These are phyloP conservation scores for Intubia oerlemansii DNA, from an alignment of 2,329 filamentous ascomycete species.

Conservation along the genomic window DNA sequence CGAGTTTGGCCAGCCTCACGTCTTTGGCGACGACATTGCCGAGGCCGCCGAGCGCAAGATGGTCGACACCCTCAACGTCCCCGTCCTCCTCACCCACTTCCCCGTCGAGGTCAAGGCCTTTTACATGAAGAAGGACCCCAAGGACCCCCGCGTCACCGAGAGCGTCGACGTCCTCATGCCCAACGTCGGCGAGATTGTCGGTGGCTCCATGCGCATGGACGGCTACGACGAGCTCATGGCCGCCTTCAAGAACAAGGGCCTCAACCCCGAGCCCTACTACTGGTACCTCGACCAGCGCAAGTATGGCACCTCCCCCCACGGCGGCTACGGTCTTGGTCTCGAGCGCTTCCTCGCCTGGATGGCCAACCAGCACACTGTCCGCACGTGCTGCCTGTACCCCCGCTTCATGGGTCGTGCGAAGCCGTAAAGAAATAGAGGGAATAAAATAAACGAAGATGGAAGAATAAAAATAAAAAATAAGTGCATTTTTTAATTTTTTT, in stretches of 20 bases:
- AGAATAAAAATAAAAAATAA: neutral
- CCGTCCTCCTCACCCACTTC: slow-evolving; percentile 72
- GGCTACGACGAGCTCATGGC: slow-evolving; percentile 74
- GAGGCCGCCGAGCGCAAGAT: slow-evolving; percentile 85
- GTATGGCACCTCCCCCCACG: slow-evolving; percentile 37
- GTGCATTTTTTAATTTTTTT: slow-evolving; percentile 2
- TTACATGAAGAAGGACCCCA: slow-evolving; percentile 84
- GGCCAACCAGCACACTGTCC: slow-evolving; percentile 40
- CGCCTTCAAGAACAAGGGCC: slow-evolving; percentile 71
- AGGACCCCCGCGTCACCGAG: slow-evolving; percentile 72
- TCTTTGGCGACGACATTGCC: slow-evolving; percentile 92
- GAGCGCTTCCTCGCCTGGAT: slow-evolving; percentile 56
- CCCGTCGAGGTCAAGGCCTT: slow-evolving; percentile 95
- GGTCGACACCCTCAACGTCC: slow-evolving; percentile 90
- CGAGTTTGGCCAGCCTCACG: slow-evolving; percentile 76
- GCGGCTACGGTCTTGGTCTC: slow-evolving; percentile 39
- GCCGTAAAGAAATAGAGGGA: slow-evolving; percentile 29
- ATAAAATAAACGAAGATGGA: too few relatives aligned
- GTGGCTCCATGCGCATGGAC: slow-evolving; percentile 90
- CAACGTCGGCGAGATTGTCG: slow-evolving; percentile 90
- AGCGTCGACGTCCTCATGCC: slow-evolving; percentile 74
- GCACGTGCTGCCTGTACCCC: slow-evolving; percentile 53
- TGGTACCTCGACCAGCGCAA: slow-evolving; percentile 98
- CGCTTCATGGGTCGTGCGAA: slow-evolving; percentile 66
- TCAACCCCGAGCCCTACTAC: slow-evolving; percentile 73